These are phyloP conservation scores for Austroboletus novae-zelandiae DNA, from an alignment of 1,284 basidiomycete genomes.

Conservation along the genomic window DNA sequence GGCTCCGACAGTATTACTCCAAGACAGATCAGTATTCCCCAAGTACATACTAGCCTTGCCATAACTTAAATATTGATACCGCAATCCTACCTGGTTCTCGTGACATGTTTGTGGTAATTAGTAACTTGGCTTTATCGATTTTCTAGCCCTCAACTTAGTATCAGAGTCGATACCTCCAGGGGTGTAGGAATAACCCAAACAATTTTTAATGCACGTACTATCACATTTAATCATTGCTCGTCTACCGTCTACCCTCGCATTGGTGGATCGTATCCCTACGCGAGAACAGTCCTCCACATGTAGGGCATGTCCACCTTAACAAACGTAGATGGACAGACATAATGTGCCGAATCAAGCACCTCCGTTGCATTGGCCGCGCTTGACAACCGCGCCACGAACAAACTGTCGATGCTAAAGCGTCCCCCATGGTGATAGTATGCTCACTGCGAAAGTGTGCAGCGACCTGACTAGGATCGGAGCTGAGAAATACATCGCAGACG, in stretches of 20 bases:
- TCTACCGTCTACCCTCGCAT: not conserved
- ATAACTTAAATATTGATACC: too few relatives aligned
- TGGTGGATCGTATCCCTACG: not conserved
- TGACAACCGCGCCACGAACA: conserved; percentile 4
- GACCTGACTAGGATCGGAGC: not conserved
- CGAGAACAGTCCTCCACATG: not conserved
- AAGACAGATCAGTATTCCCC: too few relatives aligned
- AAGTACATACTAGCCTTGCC: too few relatives aligned
- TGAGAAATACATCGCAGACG: not conserved
- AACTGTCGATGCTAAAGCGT: not conserved
- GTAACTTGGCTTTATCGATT: too few relatives aligned
- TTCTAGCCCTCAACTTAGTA: too few relatives aligned
- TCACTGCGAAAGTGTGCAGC: not conserved
- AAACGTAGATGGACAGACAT: conserved; percentile 1
- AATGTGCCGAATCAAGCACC: conserved; percentile 1
- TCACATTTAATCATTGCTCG: too few relatives aligned
- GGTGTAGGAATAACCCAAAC: too few relatives aligned
- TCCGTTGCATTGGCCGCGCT: not conserved
- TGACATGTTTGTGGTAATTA: too few relatives aligned
- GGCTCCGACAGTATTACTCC: too few relatives aligned
- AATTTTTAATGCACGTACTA: too few relatives aligned
- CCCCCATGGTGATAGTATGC: not conserved
- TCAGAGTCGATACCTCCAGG: too few relatives aligned
- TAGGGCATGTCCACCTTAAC: conserved; percentile 2
- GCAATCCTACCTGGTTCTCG: too few relatives aligned